Evolutionary conservation across 2,329 filamentous ascomycete genomes (phyloP).

Genomic region (Fonsecaea pedrosoi): DNA sequence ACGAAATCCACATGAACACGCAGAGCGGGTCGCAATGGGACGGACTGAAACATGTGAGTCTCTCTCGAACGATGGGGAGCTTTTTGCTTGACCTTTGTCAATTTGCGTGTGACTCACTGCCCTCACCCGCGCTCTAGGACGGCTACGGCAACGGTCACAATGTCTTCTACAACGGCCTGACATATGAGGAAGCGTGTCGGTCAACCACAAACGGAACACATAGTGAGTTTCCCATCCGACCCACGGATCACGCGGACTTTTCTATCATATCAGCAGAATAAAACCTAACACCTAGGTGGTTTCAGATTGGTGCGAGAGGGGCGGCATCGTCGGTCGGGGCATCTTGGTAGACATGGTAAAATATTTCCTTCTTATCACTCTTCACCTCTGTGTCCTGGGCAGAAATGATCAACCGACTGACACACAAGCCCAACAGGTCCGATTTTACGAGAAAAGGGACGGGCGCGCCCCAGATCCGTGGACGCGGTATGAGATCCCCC

Average conservation of each 20-base stretch:
- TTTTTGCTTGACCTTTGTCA: background rate
- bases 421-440: background rate
- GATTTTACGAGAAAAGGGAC: background rate
- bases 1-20: constrained; percentile 18
- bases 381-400: background rate
- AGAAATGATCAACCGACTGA: background rate
- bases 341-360: background rate
- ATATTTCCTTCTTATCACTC: background rate
- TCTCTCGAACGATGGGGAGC: background rate
- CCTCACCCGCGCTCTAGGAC: constrained; percentile 3
- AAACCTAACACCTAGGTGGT: background rate
- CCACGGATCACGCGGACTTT: background rate
- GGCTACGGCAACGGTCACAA: background rate
- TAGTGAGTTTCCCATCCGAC: background rate
- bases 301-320: background rate
- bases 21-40: constrained; percentile 19
- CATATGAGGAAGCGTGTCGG: constrained; percentile 36
- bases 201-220: background rate
- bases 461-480: constrained; percentile 43
- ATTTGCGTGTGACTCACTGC: background rate
- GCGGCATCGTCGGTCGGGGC: background rate
- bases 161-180: constrained; percentile 3
- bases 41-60: constrained; percentile 1
- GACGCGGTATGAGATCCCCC: background rate
- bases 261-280: background rate